A percentile compares a stretch with the other conserved stretches of the same genome.
Evolutionary conservation across 2,329 filamentous ascomycete species (phyloP).

Genomic region (Helotiales sp.): DNA sequence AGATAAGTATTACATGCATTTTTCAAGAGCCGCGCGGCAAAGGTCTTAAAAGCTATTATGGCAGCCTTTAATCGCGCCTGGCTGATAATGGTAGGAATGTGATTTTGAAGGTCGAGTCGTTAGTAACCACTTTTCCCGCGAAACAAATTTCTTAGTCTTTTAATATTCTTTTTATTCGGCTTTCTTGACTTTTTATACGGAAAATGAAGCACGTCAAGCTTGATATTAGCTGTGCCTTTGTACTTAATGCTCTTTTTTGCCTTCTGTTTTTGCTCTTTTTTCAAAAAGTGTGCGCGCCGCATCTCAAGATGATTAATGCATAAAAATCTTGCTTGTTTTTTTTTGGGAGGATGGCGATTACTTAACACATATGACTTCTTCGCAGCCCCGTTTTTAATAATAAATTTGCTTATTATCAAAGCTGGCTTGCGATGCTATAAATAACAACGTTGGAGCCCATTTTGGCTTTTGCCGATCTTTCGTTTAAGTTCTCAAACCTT

Average conservation of each 20-base stretch:
- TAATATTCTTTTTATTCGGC: slow-evolving; percentile 20
- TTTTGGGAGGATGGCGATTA: slow-evolving; percentile 1
- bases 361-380: slow-evolving; percentile 11
- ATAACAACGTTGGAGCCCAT: slow-evolving; percentile 3
- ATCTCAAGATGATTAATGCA: slow-evolving; percentile 3
- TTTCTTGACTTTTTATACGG: slow-evolving; percentile 22
- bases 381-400: slow-evolving; percentile 11
- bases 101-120: slow-evolving; percentile 38
- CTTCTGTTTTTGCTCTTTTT: not conserved
- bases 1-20: slow-evolving; percentile 14
- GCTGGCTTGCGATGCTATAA: slow-evolving; percentile 12
- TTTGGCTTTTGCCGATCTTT: not conserved
- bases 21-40: slow-evolving; percentile 15
- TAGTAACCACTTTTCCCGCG: slow-evolving; percentile 17
- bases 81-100: slow-evolving; percentile 42
- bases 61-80: slow-evolving; percentile 36
- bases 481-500: not conserved
- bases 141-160: slow-evolving; percentile 24
- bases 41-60: slow-evolving; percentile 23
- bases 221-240: not conserved
- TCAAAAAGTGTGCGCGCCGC: not conserved
- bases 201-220: not conserved
- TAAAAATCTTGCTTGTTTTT: slow-evolving; percentile 6
- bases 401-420: slow-evolving; percentile 12
- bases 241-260: not conserved